A percentile compares a stretch with the other conserved stretches of the same genome.
phyloP scores from a whole-genome alignment of 495 filamentous ascomycete species.

The Mytilinidion resinicola region DNA sequence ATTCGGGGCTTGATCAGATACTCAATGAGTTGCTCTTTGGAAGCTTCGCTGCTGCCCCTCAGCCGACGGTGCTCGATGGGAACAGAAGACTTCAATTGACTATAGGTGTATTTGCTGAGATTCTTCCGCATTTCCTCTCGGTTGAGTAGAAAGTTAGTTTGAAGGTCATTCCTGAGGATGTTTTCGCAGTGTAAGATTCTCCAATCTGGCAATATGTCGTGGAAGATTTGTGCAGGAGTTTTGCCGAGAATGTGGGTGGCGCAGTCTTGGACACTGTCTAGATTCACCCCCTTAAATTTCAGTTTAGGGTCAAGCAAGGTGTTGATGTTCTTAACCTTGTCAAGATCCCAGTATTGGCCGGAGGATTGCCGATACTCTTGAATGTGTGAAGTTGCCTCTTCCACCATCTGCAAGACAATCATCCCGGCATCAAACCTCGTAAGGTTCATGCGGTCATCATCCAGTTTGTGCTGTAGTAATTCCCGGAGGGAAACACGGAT shows the following conservation, averaged over 20 bases:
- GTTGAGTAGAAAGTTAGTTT: conserved; percentile 27
- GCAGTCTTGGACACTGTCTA: conserved; percentile 5
- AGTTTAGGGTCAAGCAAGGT: conserved; percentile 5
- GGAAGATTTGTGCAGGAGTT: conserved; percentile 36
- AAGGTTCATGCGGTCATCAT: background rate
- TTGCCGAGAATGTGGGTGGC: conserved; percentile 28
- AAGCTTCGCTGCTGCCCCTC: background rate
- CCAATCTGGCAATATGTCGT: conserved; percentile 27
- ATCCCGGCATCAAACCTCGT: background rate
- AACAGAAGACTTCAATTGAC: conserved; percentile 19
- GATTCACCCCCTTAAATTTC: conserved; percentile 6
- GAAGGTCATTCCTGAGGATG: conserved; percentile 35
- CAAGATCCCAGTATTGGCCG: conserved; percentile 10
- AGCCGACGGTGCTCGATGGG: conserved; percentile 2
- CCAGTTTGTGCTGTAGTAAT: background rate
- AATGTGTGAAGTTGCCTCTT: conserved; percentile 1
- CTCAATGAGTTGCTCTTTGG: conserved; percentile 32
- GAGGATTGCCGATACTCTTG: conserved; percentile 5
- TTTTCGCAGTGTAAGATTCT: conserved; percentile 42
- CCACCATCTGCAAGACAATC: conserved; percentile 5
- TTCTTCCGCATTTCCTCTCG: conserved; percentile 30
- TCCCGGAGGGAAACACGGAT: conserved; percentile 1
- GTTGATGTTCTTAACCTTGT: conserved; percentile 7
- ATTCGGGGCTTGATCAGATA: conserved; percentile 32
- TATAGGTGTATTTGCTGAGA: conserved; percentile 17